A percentile compares a stretch with the other conserved stretches of the same genome.
phyloP scores from a whole-genome alignment of 805 yeast genomes.

The Lipomyces sp. region DNA sequence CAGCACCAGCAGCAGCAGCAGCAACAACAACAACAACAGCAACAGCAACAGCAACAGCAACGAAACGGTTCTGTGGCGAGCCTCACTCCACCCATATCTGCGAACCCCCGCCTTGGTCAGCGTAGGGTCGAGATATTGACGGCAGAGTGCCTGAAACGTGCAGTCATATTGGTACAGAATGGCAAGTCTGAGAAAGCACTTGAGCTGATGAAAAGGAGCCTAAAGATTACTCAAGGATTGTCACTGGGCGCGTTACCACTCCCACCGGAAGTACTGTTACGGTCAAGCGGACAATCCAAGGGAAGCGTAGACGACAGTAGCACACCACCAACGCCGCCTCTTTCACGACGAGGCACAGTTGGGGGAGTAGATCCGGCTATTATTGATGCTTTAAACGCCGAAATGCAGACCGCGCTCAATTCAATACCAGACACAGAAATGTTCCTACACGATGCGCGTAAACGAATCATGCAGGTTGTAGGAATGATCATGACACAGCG shows the following conservation, averaged over 20 bases:
- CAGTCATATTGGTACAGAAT: slow-evolving; percentile 14
- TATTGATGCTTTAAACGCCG: slow-evolving; percentile 9
- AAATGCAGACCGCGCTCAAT: slow-evolving; percentile 11
- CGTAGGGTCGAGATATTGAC: slow-evolving; percentile 29
- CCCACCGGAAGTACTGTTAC: slow-evolving; percentile 5
- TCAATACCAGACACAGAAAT: slow-evolving; percentile 13
- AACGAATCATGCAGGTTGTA: slow-evolving; percentile 37
- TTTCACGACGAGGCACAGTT: not conserved
- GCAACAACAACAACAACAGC: not conserved
- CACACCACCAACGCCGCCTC: slow-evolving; percentile 1
- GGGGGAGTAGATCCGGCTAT: slow-evolving; percentile 11
- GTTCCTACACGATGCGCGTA: slow-evolving; percentile 29
- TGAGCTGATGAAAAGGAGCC: slow-evolving; percentile 14
- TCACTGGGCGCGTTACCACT: slow-evolving; percentile 24
- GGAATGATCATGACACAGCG: slow-evolving; percentile 35
- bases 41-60: not conserved
- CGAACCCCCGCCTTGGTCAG: slow-evolving; percentile 20
- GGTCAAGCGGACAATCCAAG: not conserved
- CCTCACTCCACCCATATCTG: not conserved
- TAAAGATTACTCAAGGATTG: slow-evolving; percentile 17
- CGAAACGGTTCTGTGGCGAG: slow-evolving; percentile 8
- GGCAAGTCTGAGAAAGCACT: slow-evolving; percentile 21
- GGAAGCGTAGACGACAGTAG: not conserved
- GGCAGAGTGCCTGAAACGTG: slow-evolving; percentile 18
- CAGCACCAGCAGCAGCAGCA: not conserved